These are phyloP conservation scores for Leccinellum albellum DNA, from an alignment of 768 basidiomycete genomes.

Conservation along the genomic window DNA sequence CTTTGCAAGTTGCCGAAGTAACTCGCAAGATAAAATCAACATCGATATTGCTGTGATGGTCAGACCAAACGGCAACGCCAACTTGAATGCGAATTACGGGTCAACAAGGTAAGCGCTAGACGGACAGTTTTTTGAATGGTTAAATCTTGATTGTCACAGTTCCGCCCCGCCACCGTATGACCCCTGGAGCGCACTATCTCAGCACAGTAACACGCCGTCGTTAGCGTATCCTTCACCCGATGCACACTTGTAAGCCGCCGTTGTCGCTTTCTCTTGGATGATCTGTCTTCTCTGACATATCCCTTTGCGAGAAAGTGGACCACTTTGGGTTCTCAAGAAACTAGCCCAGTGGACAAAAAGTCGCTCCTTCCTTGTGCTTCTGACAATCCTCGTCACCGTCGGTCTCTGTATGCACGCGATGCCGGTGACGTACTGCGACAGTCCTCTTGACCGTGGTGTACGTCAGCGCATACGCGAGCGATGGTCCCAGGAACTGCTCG, in stretches of 20 bases:
- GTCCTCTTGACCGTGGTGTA: constrained; percentile 16
- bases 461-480: constrained; percentile 19
- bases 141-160: background rate
- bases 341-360: background rate
- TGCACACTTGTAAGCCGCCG: background rate
- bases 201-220: background rate
- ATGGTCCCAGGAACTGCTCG: constrained; percentile 18
- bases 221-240: background rate
- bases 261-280: background rate
- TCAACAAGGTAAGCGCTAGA: background rate
- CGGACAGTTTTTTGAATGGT: background rate
- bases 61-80: background rate
- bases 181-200: background rate
- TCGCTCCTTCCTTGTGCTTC: background rate
- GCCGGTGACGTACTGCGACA: background rate
- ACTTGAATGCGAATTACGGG: background rate
- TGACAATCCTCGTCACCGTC: background rate
- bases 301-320: background rate
- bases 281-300: background rate
- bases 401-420: background rate
- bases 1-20: background rate
- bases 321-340: background rate
- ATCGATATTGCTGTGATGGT: background rate
- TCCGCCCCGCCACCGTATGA: background rate
- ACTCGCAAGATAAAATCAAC: background rate